phyloP scores from a whole-genome alignment of 495 filamentous ascomycete species.

The Penicillium dipodomyicola region DNA sequence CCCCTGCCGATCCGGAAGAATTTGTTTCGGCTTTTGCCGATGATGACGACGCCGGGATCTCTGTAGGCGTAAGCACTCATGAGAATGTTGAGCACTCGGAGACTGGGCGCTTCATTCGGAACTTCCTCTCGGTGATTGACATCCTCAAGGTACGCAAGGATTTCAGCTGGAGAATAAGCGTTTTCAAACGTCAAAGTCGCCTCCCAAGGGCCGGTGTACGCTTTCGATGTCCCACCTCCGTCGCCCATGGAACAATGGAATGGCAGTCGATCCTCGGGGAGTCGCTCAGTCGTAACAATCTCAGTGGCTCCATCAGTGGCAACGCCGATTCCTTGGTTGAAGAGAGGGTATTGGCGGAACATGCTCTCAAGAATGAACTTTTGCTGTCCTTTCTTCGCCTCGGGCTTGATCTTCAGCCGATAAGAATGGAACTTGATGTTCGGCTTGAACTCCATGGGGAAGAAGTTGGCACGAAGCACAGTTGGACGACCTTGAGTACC shows the following conservation, averaged over 20 bases:
- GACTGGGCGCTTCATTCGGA: neutral
- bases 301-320: conserved; percentile 20
- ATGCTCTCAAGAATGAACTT: neutral
- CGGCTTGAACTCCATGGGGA: conserved; percentile 27
- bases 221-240: neutral
- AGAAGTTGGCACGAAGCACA: conserved; percentile 47
- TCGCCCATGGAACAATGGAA: neutral
- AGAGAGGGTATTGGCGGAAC: neutral
- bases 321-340: neutral
- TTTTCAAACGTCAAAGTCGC: neutral
- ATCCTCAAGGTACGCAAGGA: neutral
- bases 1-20: conserved; percentile 22
- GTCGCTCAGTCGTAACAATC: conserved; percentile 11
- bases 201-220: conserved; percentile 1
- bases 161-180: neutral
- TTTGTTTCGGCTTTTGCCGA: conserved; percentile 19
- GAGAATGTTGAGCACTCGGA: conserved; percentile 51
- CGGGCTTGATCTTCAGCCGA: conserved; percentile 8
- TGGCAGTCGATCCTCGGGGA: neutral
- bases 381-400: neutral
- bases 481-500: conserved; percentile 38
- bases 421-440: conserved; percentile 14
- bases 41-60: conserved; percentile 14
- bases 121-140: neutral
- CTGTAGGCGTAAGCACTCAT: conserved; percentile 26